phyloP scores from a whole-genome alignment of 2,329 filamentous ascomycete genomes.

The Neofusicoccum cordaticola region DNA sequence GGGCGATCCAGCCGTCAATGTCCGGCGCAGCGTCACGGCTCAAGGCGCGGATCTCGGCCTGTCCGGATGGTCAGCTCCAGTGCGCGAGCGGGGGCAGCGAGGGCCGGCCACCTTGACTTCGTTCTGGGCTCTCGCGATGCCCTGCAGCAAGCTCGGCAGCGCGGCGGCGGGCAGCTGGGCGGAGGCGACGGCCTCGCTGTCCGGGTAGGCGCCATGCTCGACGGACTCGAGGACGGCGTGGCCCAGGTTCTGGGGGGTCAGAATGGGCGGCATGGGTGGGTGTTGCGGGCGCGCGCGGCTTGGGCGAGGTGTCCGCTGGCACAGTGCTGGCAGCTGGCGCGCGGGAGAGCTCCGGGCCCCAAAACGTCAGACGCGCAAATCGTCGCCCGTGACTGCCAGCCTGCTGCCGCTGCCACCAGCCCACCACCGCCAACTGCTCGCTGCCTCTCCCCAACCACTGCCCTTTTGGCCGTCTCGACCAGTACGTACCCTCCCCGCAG shows the following conservation, averaged over 20 bases:
- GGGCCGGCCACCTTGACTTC: slow-evolving; percentile 49
- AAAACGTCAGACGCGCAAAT: slow-evolving; percentile 3
- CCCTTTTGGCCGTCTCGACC: not conserved
- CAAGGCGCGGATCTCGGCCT: slow-evolving; percentile 71
- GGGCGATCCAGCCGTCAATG: slow-evolving; percentile 80
- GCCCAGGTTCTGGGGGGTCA: slow-evolving; percentile 45
- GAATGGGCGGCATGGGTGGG: slow-evolving; percentile 22
- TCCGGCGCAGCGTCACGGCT: slow-evolving; percentile 76
- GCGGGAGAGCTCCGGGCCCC: slow-evolving; percentile 11
- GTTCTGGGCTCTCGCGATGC: slow-evolving; percentile 52
- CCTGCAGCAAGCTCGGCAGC: slow-evolving; percentile 50
- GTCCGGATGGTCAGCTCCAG: slow-evolving; percentile 24
- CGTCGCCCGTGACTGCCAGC: not conserved
- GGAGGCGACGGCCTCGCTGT: slow-evolving; percentile 54
- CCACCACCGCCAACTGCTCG: not conserved
- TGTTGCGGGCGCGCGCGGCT: not conserved
- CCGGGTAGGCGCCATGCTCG: slow-evolving; percentile 54
- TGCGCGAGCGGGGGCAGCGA: not conserved
- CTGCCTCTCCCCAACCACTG: not conserved
- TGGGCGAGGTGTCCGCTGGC: not conserved
- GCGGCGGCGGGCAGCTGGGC: slow-evolving; percentile 49
- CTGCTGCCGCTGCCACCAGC: too few relatives aligned
- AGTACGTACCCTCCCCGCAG: not conserved
- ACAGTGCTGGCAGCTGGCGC: not conserved
- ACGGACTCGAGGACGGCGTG: slow-evolving; percentile 65